phyloP scores from a whole-genome alignment of 352 stramenopile genomes.

The Globisporangium paddicum region DNA sequence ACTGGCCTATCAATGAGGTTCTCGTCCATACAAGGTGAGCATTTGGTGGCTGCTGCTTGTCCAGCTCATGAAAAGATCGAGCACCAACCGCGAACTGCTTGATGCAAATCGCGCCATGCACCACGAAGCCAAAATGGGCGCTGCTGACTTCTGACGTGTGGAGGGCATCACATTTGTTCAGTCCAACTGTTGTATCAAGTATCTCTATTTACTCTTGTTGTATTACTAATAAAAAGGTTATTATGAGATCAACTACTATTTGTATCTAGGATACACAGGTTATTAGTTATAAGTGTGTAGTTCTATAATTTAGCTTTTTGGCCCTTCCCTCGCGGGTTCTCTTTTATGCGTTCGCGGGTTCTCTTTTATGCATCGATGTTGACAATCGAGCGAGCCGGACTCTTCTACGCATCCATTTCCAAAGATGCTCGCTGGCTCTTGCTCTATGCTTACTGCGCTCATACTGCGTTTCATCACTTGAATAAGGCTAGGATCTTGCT shows the following conservation, averaged over 20 bases:
- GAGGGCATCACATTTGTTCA: slow-evolving; percentile 4
- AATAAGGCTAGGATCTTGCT: too few relatives aligned
- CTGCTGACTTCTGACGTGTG: too few relatives aligned
- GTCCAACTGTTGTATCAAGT: not conserved
- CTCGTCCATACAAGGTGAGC: not conserved
- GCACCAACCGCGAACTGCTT: not conserved
- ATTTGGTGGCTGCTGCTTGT: not conserved
- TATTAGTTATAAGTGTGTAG: too few relatives aligned
- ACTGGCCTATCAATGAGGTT: not conserved
- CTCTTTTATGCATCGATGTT: not conserved
- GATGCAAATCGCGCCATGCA: not conserved
- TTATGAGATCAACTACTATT: too few relatives aligned
- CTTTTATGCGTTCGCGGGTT: too few relatives aligned
- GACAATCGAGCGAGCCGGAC: not conserved
- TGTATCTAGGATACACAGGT: too few relatives aligned
- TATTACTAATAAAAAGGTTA: too few relatives aligned
- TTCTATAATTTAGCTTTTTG: not conserved
- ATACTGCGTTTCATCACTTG: not conserved
- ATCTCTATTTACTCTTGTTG: too few relatives aligned
- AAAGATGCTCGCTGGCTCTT: not conserved
- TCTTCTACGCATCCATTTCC: not conserved
- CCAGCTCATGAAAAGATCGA: not conserved
- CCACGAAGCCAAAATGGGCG: too few relatives aligned
- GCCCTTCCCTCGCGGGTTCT: not conserved
- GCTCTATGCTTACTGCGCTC: not conserved